phyloP scores from a whole-genome alignment of 108 stramenopile genomes.

The Fragilariopsis cylindrus region DNA sequence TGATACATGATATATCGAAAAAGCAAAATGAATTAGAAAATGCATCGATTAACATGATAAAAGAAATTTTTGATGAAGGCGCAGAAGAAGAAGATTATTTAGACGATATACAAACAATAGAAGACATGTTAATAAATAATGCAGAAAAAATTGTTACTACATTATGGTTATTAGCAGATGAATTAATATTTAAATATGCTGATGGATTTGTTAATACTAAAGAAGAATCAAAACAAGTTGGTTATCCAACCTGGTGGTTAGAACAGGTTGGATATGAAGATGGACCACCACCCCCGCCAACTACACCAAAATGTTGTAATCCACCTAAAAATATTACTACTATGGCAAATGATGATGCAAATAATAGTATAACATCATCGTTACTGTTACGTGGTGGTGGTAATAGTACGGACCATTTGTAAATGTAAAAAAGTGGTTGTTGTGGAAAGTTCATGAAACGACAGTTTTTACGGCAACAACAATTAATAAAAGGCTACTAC shows the following conservation, averaged over 20 bases:
- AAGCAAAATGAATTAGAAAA: conserved; percentile 35
- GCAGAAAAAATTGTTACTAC: conserved; percentile 27
- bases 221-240: conserved; percentile 33
- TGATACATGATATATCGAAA: conserved; percentile 35
- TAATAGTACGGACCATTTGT: no score
- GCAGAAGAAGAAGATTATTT: neutral
- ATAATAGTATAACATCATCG: no score
- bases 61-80: neutral
- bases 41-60: conserved; percentile 20
- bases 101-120: conserved; percentile 3
- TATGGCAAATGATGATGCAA: no score
- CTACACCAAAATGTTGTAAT: conserved; percentile 49
- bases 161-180: conserved; percentile 41
- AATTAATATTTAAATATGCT: conserved; percentile 51
- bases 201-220: conserved; percentile 44
- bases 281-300: conserved; percentile 54
- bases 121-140: conserved; percentile 26
- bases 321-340: conserved; percentile 26
- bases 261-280: conserved; percentile 39
- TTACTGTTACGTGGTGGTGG: no score
- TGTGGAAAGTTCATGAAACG: no score
- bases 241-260: conserved; percentile 56
- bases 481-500: no score
- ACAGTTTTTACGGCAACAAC: no score
- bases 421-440: no score